These are phyloP conservation scores for Populus tremula DNA, from an alignment of 345 rosid species.

Conservation along the genomic window DNA sequence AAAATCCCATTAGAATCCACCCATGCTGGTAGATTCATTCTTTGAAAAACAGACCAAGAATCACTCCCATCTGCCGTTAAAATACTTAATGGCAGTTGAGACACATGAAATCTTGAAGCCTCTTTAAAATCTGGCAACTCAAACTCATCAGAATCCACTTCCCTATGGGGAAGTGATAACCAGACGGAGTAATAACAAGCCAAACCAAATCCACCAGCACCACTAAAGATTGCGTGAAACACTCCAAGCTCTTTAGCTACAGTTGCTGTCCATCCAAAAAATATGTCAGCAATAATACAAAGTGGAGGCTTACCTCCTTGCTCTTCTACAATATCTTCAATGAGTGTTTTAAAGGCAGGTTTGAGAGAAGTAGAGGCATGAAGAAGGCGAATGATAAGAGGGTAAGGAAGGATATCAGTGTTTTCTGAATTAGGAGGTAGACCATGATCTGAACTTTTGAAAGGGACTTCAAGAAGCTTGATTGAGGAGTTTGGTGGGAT, in stretches of 20 bases:
- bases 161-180: conserved; percentile 41
- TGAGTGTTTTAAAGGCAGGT: conserved; percentile 39
- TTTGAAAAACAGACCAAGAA: conserved; percentile 47
- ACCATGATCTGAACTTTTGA: conserved; percentile 55
- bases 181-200: conserved; percentile 65
- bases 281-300: conserved; percentile 49
- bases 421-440: conserved; percentile 70
- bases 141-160: conserved; percentile 36
- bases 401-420: conserved; percentile 66
- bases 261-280: conserved; percentile 63
- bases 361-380: conserved; percentile 53
- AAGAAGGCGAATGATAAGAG: conserved; percentile 47
- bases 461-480: conserved; percentile 54
- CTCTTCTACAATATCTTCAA: conserved; percentile 19
- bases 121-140: conserved; percentile 51
- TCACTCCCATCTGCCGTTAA: conserved; percentile 54
- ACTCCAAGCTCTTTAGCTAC: conserved; percentile 54
- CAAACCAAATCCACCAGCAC: conserved; percentile 46
- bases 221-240: conserved; percentile 49
- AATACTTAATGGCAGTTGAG: conserved; percentile 46
- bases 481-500: conserved; percentile 54
- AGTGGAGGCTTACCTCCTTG: conserved; percentile 26
- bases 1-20: conserved; percentile 46
- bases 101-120: conserved; percentile 42
- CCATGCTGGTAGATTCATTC: conserved; percentile 46